Conservation (phyloP, 2,329 filamentous ascomycete genomes). For the Pezizomycotina sp. region DNA sequence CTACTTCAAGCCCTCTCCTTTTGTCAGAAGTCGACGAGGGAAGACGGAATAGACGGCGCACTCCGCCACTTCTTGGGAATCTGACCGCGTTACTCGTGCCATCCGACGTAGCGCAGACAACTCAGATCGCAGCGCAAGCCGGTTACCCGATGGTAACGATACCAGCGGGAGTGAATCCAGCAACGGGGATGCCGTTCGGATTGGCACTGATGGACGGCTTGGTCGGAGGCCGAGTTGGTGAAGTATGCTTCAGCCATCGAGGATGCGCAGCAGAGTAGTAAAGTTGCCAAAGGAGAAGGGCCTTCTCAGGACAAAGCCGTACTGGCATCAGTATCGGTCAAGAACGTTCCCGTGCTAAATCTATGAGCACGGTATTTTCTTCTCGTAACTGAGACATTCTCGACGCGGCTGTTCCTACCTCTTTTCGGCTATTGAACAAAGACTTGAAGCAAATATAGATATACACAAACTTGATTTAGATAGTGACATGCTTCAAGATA, state of each 20-base stretch:
- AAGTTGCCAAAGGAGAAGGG: slow-evolving; percentile 14
- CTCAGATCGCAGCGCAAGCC: slow-evolving; percentile 56
- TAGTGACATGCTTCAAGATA: no score
- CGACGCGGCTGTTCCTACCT: no score
- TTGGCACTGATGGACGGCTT: slow-evolving; percentile 46
- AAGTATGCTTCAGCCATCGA: slow-evolving; percentile 48
- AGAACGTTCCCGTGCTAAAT: slow-evolving; percentile 33
- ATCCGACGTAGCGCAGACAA: slow-evolving; percentile 50
- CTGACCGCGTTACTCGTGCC: slow-evolving; percentile 52
- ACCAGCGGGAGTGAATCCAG: slow-evolving; percentile 41
- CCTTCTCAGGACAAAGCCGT: slow-evolving; percentile 10
- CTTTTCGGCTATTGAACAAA: no score
- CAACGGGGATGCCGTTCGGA: slow-evolving; percentile 45
- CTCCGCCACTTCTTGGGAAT: slow-evolving; percentile 32
- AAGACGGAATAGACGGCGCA: slow-evolving; percentile 56
- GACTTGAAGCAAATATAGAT: no score
- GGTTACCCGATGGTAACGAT: slow-evolving; percentile 58
- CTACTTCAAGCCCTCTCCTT: slow-evolving; percentile 52
- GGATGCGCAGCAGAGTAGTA: slow-evolving; percentile 30
- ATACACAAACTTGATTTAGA: no score
- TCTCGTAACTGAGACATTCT: no score
- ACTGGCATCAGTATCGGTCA: slow-evolving; percentile 24
- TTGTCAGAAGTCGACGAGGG: slow-evolving; percentile 40
- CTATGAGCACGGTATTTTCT: no score
- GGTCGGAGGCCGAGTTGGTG: slow-evolving; percentile 41